Percentiles rank a stretch among this genome's conserved stretches.
Conservation (phyloP, 768 basidiomycete species). For the Agrocybe pediades region DNA sequence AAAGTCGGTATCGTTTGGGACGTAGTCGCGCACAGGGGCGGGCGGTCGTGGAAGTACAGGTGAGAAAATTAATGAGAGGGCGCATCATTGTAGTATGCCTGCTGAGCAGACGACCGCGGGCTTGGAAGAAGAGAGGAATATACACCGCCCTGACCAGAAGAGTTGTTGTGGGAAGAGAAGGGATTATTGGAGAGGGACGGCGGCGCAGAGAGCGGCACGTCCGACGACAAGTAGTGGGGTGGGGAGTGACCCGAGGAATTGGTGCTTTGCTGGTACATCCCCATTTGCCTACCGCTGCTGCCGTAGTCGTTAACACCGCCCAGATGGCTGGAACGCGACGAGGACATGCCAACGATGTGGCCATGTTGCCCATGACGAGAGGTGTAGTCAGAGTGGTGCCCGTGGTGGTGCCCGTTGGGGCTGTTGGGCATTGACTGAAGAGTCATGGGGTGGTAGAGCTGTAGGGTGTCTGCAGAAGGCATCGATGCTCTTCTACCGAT, state of each 20-base stretch:
- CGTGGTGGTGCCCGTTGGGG: slow-evolving; percentile 37
- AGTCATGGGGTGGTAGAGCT: slow-evolving; percentile 79
- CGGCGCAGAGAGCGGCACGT: slow-evolving; percentile 55
- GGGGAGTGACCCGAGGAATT: slow-evolving; percentile 32
- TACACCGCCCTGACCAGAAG: slow-evolving; percentile 31
- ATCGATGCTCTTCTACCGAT: slow-evolving; percentile 64
- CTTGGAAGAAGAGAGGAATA: slow-evolving; percentile 37
- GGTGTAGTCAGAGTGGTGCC: slow-evolving; percentile 42
- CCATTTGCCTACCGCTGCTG: slow-evolving; percentile 37
- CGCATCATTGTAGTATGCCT: slow-evolving; percentile 37
- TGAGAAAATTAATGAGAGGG: slow-evolving; percentile 29
- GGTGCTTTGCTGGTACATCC: slow-evolving; percentile 39
- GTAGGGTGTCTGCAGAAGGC: slow-evolving; percentile 65
- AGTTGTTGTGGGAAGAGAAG: slow-evolving; percentile 33
- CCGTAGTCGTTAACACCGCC: slow-evolving; percentile 41
- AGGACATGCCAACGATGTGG: slow-evolving; percentile 46
- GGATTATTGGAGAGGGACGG: slow-evolving; percentile 49
- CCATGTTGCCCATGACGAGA: slow-evolving; percentile 29
- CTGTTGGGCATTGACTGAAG: slow-evolving; percentile 59
- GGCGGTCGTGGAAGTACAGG: slow-evolving; percentile 4
- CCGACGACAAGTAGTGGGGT: slow-evolving; percentile 38
- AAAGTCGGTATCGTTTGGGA: too few relatives aligned
- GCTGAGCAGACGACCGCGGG: slow-evolving; percentile 35
- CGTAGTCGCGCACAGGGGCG: too few relatives aligned
- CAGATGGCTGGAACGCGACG: slow-evolving; percentile 33